Conservation (phyloP, 2,329 filamentous ascomycete species). For the Ophiocordyceps unilateralis region DNA sequence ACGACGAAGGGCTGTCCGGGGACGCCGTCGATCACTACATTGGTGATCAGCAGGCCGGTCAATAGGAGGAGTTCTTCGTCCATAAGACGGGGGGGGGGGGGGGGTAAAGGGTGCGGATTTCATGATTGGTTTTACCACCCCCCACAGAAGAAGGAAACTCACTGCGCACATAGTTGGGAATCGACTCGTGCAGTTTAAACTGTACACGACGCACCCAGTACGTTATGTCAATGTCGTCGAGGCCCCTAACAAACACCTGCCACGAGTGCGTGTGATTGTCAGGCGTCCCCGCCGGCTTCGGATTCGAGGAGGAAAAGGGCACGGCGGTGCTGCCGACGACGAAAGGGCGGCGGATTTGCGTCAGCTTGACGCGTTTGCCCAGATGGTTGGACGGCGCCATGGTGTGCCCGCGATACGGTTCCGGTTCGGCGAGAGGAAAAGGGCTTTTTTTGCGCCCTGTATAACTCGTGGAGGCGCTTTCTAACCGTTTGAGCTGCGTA, state of each 20-base stretch:
- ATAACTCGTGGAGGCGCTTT: no score
- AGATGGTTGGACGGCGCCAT: conserved; percentile 44
- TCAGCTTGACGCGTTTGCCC: conserved; percentile 47
- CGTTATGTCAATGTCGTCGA: conserved; percentile 78
- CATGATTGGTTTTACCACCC: neutral
- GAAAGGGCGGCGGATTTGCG: conserved; percentile 47
- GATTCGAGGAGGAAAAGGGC: conserved; percentile 64
- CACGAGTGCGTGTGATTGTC: conserved; percentile 93
- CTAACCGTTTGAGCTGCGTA: no score
- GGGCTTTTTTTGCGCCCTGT: no score
- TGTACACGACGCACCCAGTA: conserved; percentile 96
- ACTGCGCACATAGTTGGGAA: conserved; percentile 76
- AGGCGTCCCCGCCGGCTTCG: conserved; percentile 59
- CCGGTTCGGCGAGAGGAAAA: neutral
- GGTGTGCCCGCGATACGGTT: neutral
- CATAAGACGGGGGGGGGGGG: no score
- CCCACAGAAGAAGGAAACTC: conserved; percentile 12
- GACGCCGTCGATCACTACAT: conserved; percentile 51
- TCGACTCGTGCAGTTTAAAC: conserved; percentile 96
- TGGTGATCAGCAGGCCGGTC: no score
- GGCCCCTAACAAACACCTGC: conserved; percentile 82
- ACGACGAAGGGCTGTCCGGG: conserved; percentile 59
- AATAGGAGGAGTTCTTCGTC: no score
- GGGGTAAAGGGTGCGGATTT: neutral
- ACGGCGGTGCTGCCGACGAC: conserved; percentile 67